phyloP scores from a whole-genome alignment of 2,329 filamentous ascomycete genomes.

The Verticillium albo-atrum region DNA sequence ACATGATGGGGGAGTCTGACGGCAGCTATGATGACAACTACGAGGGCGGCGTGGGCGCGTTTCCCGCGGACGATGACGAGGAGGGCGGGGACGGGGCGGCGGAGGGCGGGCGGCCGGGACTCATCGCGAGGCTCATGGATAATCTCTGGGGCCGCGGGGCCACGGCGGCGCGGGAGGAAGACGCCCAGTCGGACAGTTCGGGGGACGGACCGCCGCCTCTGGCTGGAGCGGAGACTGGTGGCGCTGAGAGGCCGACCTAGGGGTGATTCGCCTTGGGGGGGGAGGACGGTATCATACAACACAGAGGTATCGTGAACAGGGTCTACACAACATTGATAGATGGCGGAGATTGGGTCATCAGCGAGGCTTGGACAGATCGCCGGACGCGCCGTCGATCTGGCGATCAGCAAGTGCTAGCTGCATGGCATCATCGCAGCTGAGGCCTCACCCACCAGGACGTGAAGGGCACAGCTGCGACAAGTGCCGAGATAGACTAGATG shows the following conservation, averaged over 20 bases:
- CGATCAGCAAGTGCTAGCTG: conserved; percentile 4
- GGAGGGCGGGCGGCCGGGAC: conserved; percentile 2
- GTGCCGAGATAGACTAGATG: neutral
- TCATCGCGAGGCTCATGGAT: neutral
- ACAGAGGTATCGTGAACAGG: too few relatives aligned
- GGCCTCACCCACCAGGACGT: neutral
- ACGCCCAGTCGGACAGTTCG: too few relatives aligned
- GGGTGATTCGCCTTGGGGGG: too few relatives aligned
- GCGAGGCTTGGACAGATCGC: too few relatives aligned
- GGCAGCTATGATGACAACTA: too few relatives aligned
- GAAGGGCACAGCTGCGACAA: too few relatives aligned
- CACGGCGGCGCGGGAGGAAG: conserved; percentile 4
- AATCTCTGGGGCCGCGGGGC: neutral
- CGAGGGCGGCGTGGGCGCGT: conserved; percentile 1
- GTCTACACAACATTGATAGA: too few relatives aligned
- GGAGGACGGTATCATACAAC: too few relatives aligned
- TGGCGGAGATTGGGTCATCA: too few relatives aligned
- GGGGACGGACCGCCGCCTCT: conserved; percentile 8
- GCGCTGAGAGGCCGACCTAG: conserved; percentile 1
- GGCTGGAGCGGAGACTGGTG: neutral
- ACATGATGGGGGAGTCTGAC: too few relatives aligned
- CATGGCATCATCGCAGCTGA: neutral
- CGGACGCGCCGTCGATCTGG: conserved; percentile 11
- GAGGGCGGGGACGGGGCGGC: conserved; percentile 1
- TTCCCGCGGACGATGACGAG: conserved; percentile 10